A percentile compares a stretch with the other conserved stretches of the same genome.
phyloP scores from a whole-genome alignment of 352 stramenopile species.

The Hyaloperonospora arabidopsidis region DNA sequence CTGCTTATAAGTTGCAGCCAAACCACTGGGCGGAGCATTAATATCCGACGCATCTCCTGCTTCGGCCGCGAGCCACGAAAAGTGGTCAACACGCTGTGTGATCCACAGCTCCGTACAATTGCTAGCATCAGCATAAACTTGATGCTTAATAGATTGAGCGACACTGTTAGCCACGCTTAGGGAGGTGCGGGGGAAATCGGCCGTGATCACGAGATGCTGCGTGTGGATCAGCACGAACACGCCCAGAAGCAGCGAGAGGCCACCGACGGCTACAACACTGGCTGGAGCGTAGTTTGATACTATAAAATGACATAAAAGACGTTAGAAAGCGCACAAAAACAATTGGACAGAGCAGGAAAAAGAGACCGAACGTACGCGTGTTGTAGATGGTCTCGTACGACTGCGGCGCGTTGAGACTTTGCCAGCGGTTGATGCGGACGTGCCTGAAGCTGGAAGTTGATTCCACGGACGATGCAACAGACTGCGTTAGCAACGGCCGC shows the following conservation, averaged over 20 bases:
- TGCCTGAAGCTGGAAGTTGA: slow-evolving; percentile 25
- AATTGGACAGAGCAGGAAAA: neutral
- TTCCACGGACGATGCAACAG: slow-evolving; percentile 18
- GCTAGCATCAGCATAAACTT: slow-evolving; percentile 34
- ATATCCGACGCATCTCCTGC: slow-evolving; percentile 9
- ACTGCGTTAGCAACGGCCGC: slow-evolving; percentile 23
- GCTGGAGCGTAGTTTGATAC: slow-evolving; percentile 32
- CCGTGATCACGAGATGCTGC: slow-evolving; percentile 41
- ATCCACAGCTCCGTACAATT: slow-evolving; percentile 86
- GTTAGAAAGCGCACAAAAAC: neutral
- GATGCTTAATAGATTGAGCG: neutral
- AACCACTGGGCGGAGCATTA: slow-evolving; percentile 11
- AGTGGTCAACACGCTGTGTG: slow-evolving; percentile 87
- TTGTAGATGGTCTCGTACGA: slow-evolving; percentile 32
- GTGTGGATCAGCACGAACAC: slow-evolving; percentile 70
- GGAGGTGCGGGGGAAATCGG: slow-evolving; percentile 34
- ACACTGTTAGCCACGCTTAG: slow-evolving; percentile 19
- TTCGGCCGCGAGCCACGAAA: slow-evolving; percentile 49
- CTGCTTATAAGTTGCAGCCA: slow-evolving; percentile 68
- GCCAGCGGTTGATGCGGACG: slow-evolving; percentile 22
- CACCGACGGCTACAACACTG: slow-evolving; percentile 45
- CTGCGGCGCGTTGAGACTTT: slow-evolving; percentile 27
- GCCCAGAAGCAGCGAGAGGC: slow-evolving; percentile 40
- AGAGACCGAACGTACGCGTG: slow-evolving; percentile 12
- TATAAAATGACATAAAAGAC: neutral